Evolutionary conservation across 1,139 yeast species (phyloP), one percentile per base, ranked within the genome.

Genomic region (Yamadazyma conglobata): DNA sequence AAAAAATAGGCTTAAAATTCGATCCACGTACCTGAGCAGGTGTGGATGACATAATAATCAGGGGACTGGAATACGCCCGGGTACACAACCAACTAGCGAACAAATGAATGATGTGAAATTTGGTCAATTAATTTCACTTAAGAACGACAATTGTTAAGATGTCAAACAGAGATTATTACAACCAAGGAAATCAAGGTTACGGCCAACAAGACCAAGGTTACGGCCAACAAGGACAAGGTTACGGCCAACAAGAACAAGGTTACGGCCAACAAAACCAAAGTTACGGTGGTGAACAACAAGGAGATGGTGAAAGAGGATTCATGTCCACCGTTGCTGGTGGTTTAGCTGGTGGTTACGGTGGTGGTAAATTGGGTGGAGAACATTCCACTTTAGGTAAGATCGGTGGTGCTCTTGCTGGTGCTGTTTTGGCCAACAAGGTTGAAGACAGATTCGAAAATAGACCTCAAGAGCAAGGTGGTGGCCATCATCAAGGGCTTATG

Each of bases 111-210:
- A n/a, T n/a, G n/a, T n/a, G n/a, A n/a, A n/a, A n/a, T n/a, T n/a
- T n/a, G n/a, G n/a, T n/a, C n/a, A n/a, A n/a, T n/a, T n/a, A n/a
- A n/a, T n/a, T n/a, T n/a, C n/a, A n/a, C n/a, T n/a, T n/a, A n/a
- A n/a, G n/a, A n/a, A n/a, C n/a, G n/a, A n/a, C n/a, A n/a, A n/a
- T n/a, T n/a, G n/a, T n/a, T n/a, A n/a, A n/a, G n/a, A 76, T 77
- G 82, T 76, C 81, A 35, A 79, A 79, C 40, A 74, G 74, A 76
- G 81, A 76, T 32, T 76, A 69, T 54, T 76, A 75, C 53, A 56
- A 62, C 33, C 64, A 74, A 14, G 76, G 73, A 32, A 63, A 72
- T 30, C 38, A 53, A 16, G 63, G 63, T 54, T 14, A 34, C 12
- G 15, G 19, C 24, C 32, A 30, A 23, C 40, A 57, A 27, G 18